A percentile compares a stretch with the other conserved stretches of the same genome.
phyloP scores from a whole-genome alignment of 1,284 basidiomycete species.

The Boletus semigastroideus region DNA sequence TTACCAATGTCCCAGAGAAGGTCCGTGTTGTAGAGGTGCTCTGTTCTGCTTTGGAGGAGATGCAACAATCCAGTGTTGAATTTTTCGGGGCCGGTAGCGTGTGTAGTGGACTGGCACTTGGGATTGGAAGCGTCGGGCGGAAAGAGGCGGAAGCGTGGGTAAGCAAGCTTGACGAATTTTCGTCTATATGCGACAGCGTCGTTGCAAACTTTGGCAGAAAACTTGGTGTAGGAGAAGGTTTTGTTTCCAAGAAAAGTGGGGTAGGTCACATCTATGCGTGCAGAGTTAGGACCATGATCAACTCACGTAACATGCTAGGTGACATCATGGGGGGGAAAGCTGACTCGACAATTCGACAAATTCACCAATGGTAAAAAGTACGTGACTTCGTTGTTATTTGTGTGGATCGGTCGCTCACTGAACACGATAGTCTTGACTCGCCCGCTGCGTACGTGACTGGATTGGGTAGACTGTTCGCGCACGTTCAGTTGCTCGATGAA shows the following conservation, averaged over 20 bases:
- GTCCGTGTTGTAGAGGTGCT: slow-evolving; percentile 81
- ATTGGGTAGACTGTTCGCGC: slow-evolving; percentile 72
- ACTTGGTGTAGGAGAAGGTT: slow-evolving; percentile 82
- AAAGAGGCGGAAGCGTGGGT: slow-evolving; percentile 76
- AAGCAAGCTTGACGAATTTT: slow-evolving; percentile 68
- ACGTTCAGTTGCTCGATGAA: slow-evolving; percentile 82
- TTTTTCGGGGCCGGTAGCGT: slow-evolving; percentile 77
- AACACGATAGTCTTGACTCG: slow-evolving; percentile 71
- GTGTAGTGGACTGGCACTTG: slow-evolving; percentile 68
- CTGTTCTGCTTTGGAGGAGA: slow-evolving; percentile 71
- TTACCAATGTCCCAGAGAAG: slow-evolving; percentile 80
- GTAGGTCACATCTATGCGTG: slow-evolving; percentile 39
- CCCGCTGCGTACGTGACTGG: slow-evolving; percentile 83
- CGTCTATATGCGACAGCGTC: slow-evolving; percentile 79
- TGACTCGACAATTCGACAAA: slow-evolving; percentile 84
- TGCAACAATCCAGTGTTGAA: slow-evolving; percentile 65
- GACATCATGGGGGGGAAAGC: slow-evolving; percentile 76
- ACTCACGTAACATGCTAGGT: slow-evolving; percentile 38
- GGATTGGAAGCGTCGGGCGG: slow-evolving; percentile 65
- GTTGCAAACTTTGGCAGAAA: slow-evolving; percentile 87
- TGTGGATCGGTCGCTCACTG: slow-evolving; percentile 13
- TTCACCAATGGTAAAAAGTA: slow-evolving; percentile 91
- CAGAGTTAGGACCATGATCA: slow-evolving; percentile 1
- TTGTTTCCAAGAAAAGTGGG: slow-evolving; percentile 76
- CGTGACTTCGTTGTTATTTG: slow-evolving; percentile 32